Evolutionary conservation across 108 stramenopile genomes (phyloP).

Genomic region (Fistulifera solaris): DNA sequence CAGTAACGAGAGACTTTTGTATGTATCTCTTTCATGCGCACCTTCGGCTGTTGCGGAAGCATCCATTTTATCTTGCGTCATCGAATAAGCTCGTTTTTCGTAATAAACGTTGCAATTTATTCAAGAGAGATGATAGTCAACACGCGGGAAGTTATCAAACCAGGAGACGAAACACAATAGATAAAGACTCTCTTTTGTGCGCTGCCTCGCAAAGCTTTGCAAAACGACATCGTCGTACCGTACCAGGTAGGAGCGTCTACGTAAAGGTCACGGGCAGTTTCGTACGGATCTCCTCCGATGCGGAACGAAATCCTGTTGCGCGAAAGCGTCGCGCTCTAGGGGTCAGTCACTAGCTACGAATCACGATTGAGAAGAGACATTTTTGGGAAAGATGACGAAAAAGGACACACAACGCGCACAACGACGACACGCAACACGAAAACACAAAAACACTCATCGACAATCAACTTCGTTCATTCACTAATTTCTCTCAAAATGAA

Average conservation of each 20-base stretch:
- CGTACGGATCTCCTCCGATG: neutral
- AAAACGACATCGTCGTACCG: too few relatives aligned
- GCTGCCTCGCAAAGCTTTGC: neutral
- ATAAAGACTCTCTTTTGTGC: neutral
- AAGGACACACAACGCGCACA: too few relatives aligned
- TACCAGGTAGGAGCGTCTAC: too few relatives aligned
- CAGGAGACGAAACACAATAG: too few relatives aligned
- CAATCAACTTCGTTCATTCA: neutral
- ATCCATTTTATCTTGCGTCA: conserved; percentile 16
- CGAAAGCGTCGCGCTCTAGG: neutral
- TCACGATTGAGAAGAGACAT: too few relatives aligned
- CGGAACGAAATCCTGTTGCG: neutral
- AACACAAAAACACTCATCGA: neutral
- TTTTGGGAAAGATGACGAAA: too few relatives aligned
- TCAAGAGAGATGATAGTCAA: too few relatives aligned
- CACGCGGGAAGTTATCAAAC: too few relatives aligned
- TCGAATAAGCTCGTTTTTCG: neutral
- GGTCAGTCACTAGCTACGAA: too few relatives aligned
- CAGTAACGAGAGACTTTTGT: neutral
- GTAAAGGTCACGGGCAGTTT: neutral
- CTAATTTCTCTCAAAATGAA: too few relatives aligned
- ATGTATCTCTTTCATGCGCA: neutral
- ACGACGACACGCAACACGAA: neutral
- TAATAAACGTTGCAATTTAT: too few relatives aligned
- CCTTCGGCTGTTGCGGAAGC: conserved; percentile 24